phyloP scores from a whole-genome alignment of 441 rosid genomes.

The Hura crepitans region DNA sequence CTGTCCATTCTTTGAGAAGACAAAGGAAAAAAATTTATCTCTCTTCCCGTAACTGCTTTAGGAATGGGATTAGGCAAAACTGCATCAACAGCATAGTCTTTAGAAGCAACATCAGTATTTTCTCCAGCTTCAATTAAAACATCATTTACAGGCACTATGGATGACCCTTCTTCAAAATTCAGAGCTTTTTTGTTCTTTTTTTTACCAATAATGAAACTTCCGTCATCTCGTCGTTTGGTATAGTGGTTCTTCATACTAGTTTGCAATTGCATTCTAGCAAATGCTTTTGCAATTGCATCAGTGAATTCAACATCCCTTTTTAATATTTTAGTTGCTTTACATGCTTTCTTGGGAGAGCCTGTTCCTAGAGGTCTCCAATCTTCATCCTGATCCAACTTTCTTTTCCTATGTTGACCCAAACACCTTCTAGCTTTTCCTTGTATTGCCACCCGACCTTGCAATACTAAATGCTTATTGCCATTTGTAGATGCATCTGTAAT shows the following conservation, averaged over 20 bases:
- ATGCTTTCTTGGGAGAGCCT: conserved; percentile 34
- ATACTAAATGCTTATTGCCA: conserved; percentile 26
- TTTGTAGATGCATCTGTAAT: conserved; percentile 31
- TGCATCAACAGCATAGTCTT: conserved; percentile 25
- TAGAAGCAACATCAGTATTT: conserved; percentile 29
- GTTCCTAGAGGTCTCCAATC: conserved; percentile 35
- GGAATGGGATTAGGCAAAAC: conserved; percentile 24
- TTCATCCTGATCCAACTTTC: conserved; percentile 47
- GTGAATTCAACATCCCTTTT: conserved; percentile 37
- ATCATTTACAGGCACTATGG: conserved; percentile 31
- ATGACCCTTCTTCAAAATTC: conserved; percentile 33
- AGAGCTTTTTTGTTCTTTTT: conserved; percentile 46
- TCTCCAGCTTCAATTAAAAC: conserved; percentile 32
- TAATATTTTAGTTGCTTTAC: conserved; percentile 31
- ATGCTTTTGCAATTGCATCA: conserved; percentile 30
- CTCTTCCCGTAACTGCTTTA: conserved; percentile 36
- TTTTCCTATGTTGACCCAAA: conserved; percentile 47
- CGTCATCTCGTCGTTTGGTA: conserved; percentile 39
- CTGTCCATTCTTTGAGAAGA: conserved; percentile 39
- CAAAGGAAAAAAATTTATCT: conserved; percentile 32
- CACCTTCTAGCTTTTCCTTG: conserved; percentile 33
- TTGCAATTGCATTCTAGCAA: conserved; percentile 29
- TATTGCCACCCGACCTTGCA: conserved; percentile 26
- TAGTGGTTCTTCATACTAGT: conserved; percentile 32
- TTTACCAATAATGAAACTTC: conserved; percentile 36